Evolutionary conservation across 1,284 basidiomycete genomes (phyloP).

Genomic region (Boletus albobrunnescens): DNA sequence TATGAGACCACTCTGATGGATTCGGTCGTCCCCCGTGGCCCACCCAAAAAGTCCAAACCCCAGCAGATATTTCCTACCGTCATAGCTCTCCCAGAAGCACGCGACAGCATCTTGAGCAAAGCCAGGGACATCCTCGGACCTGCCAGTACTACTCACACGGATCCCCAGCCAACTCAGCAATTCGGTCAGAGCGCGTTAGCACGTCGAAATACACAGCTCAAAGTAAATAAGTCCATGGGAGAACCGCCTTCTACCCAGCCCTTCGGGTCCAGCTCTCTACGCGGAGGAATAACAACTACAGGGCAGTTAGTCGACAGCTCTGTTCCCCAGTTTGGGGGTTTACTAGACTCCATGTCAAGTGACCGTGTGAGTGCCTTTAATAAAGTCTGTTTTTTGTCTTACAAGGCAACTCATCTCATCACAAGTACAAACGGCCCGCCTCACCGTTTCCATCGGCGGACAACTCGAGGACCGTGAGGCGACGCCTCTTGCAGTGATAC

Average conservation of each 20-base stretch:
- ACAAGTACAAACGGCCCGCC: slow-evolving; percentile 17
- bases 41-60: slow-evolving; percentile 40
- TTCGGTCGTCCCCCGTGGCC: slow-evolving; percentile 44
- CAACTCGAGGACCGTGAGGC: slow-evolving; percentile 11
- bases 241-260: slow-evolving; percentile 37
- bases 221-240: not conserved
- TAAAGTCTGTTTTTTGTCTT: no score
- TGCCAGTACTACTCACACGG: not conserved
- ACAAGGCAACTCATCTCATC: slow-evolving; percentile 1
- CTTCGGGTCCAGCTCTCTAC: slow-evolving; percentile 39
- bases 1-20: slow-evolving; percentile 49
- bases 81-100: slow-evolving; percentile 44
- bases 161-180: slow-evolving; percentile 30
- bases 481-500: slow-evolving; percentile 13
- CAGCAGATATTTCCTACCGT: slow-evolving; percentile 44
- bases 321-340: slow-evolving; percentile 20
- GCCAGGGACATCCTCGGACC: slow-evolving; percentile 47
- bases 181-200: slow-evolving; percentile 29
- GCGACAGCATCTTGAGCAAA: slow-evolving; percentile 49
- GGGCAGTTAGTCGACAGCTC: not conserved
- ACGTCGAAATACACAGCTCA: slow-evolving; percentile 3
- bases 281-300: not conserved
- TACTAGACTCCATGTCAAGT: slow-evolving; percentile 4
- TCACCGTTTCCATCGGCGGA: slow-evolving; percentile 4
- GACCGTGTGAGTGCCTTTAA: slow-evolving; percentile 12